Base-by-base conservation (phyloP, 1,139 yeast genomes). In the Taphrina flavorubra region DNA sequence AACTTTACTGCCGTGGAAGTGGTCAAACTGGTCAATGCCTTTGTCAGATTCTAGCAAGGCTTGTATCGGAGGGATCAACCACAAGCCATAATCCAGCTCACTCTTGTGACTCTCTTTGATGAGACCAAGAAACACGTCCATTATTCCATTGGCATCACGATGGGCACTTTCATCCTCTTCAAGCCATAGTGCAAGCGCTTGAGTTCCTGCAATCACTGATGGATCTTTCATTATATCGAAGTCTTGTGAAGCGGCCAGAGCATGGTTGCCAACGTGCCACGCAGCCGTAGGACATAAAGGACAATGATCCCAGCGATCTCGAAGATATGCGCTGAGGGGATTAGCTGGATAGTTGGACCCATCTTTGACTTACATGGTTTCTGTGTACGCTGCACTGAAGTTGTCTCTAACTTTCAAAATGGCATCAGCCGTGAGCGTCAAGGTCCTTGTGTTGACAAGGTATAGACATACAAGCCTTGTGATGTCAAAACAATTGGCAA, bases 131-230 rank as follows among this genome's bases (percentile, higher is more conserved):
- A 68, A 39, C 25, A 68, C 65, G 42, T 65, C 69, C 44, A 51
- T 51, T 51, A 62, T 40, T 13, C 57, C 59, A 18, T 31, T 16
- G 6, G 65, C 65, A 16, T 62, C 57, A 14, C n/a, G 39, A 20
- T 62, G 65, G 11, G 53, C 49, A 44, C 65, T 62, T 16, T 62
- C 65, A 25, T 62, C 65, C 42, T 62, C 65, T 42, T 62, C 49
- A 7, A 62, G 25, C 65, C 65, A 62, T 16, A 62, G 18, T 7
- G 51, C 37, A 16, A 62, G 51, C 37, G 65, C 42, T 31, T 44
- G 46, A 6, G 51, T 62, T 31, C 65, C 56, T 5, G 65, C 40
- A 13, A 40, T 51, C n/a, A 62, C 25, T 7, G 49, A 36, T 11
- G 59, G 51, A 7, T 53, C 56, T 6, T n/a, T 31, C 18, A 18